Evolutionary conservation across 495 filamentous ascomycete species (phyloP).

Genomic region (Hypoxylon subgilvum): DNA sequence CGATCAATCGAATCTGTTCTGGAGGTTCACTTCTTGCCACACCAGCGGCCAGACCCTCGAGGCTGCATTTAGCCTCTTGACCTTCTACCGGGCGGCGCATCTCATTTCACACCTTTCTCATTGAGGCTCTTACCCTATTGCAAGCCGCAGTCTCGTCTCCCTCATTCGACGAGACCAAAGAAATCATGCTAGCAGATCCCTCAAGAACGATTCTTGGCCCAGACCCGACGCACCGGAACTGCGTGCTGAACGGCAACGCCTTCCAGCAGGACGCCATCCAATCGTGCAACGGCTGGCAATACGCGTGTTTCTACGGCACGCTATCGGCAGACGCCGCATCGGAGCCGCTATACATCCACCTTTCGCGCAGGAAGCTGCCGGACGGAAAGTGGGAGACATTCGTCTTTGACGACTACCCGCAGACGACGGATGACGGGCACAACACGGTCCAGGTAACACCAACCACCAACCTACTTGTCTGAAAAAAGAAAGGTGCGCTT

Average conservation of each 20-base stretch:
- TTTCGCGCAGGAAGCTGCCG: conserved; percentile 50
- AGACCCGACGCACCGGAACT: conserved; percentile 46
- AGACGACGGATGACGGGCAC: conserved; percentile 56
- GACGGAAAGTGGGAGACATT: conserved; percentile 48
- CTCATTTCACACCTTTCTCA: not conserved
- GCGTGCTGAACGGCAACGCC: conserved; percentile 50
- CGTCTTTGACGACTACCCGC: conserved; percentile 54
- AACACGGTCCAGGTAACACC: conserved; percentile 53
- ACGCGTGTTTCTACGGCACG: conserved; percentile 52
- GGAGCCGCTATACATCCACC: conserved; percentile 51
- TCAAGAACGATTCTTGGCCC: conserved; percentile 41
- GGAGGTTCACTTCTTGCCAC: conserved; percentile 10
- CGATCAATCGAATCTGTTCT: conserved; percentile 14
- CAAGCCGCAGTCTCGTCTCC: not conserved
- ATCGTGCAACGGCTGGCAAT: conserved; percentile 52
- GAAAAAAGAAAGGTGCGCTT: too few relatives aligned
- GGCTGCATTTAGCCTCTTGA: conserved; percentile 29
- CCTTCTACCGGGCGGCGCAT: not conserved
- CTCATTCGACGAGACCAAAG: not conserved
- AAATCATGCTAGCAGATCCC: conserved; percentile 38
- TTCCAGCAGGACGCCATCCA: conserved; percentile 53
- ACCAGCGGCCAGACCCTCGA: conserved; percentile 10
- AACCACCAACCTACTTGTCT: not conserved
- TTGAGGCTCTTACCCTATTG: conserved; percentile 1
- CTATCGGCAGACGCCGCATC: conserved; percentile 17